phyloP scores from a whole-genome alignment of 1,139 yeast genomes.

The Geotrichum bryndzae region DNA sequence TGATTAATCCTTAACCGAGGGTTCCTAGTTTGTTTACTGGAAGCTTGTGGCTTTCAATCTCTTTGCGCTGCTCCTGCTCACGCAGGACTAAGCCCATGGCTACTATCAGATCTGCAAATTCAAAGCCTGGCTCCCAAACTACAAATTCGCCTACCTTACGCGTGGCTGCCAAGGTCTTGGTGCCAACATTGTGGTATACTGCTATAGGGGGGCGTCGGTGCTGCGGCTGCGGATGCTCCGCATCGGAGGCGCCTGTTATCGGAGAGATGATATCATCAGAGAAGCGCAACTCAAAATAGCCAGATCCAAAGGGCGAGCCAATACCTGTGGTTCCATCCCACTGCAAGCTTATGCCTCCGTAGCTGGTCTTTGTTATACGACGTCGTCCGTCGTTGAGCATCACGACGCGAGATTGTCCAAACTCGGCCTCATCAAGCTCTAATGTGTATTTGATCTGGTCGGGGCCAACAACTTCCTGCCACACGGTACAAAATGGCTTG shows the following conservation, averaged over 20 bases:
- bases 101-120: slow-evolving; percentile 16
- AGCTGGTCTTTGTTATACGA: slow-evolving; percentile 18
- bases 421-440: slow-evolving; percentile 14
- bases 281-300: slow-evolving; percentile 21
- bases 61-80: slow-evolving; percentile 19
- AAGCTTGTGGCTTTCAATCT: slow-evolving; percentile 15
- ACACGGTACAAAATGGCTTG: slow-evolving; percentile 15
- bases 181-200: slow-evolving; percentile 16
- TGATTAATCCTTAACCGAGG: not conserved
- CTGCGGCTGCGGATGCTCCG: not conserved
- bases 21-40: slow-evolving; percentile 3
- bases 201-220: slow-evolving; percentile 17
- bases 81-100: slow-evolving; percentile 19
- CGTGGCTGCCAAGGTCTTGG: slow-evolving; percentile 12
- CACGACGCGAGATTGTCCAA: slow-evolving; percentile 15
- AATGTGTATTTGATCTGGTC: slow-evolving; percentile 14
- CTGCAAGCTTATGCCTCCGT: slow-evolving; percentile 18
- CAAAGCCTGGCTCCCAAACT: slow-evolving; percentile 20
- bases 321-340: slow-evolving; percentile 25
- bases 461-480: slow-evolving; percentile 13
- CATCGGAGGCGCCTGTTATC: not conserved
- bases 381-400: slow-evolving; percentile 20
- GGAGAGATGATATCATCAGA: slow-evolving; percentile 9
- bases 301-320: slow-evolving; percentile 24
- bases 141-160: slow-evolving; percentile 19